Percentiles rank a stretch among this genome's conserved stretches.
Conservation (phyloP, 768 basidiomycete species). For the Naematelia aurantialba region DNA sequence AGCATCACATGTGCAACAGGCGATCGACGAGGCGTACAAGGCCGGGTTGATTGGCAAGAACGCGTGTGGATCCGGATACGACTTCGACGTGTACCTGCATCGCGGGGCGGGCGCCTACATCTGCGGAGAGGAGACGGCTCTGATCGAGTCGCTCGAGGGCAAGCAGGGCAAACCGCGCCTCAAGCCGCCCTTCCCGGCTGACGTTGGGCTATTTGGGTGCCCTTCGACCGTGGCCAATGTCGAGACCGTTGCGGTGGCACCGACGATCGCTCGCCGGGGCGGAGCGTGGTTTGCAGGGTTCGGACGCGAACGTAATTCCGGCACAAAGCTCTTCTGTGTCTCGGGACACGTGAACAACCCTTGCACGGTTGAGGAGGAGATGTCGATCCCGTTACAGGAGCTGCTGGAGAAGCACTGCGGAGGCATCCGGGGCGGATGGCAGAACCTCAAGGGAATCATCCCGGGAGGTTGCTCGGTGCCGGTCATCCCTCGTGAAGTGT, state of each 20-base stretch:
- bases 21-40: conserved; percentile 90
- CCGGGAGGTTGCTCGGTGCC: conserved; percentile 95
- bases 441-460: conserved; percentile 92
- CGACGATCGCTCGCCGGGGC: conserved; percentile 90
- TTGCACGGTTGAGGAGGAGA: conserved; percentile 97
- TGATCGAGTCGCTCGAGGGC: conserved; percentile 94
- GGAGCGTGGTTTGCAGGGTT: conserved; percentile 86
- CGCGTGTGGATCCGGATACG: conserved; percentile 85
- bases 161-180: conserved; percentile 97
- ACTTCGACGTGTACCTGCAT: conserved; percentile 98
- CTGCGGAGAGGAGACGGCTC: conserved; percentile 95
- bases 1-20: conserved; percentile 87
- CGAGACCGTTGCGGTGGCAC: conserved; percentile 95
- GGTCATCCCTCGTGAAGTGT: conserved; percentile 75
- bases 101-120: conserved; percentile 98
- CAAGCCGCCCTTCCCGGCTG: conserved; percentile 98
- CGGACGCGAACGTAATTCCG: conserved; percentile 85
- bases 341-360: conserved; percentile 98
- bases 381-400: conserved; percentile 93
- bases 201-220: conserved; percentile 95
- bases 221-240: conserved; percentile 98
- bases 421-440: conserved; percentile 90
- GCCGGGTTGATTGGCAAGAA: conserved; percentile 83
- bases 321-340: conserved; percentile 96
- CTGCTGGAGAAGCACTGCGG: conserved; percentile 96